Evolutionary conservation across 805 yeast genomes (phyloP), one percentile per base, ranked within the genome.

Genomic region (Komagataella pseudopastoris): DNA sequence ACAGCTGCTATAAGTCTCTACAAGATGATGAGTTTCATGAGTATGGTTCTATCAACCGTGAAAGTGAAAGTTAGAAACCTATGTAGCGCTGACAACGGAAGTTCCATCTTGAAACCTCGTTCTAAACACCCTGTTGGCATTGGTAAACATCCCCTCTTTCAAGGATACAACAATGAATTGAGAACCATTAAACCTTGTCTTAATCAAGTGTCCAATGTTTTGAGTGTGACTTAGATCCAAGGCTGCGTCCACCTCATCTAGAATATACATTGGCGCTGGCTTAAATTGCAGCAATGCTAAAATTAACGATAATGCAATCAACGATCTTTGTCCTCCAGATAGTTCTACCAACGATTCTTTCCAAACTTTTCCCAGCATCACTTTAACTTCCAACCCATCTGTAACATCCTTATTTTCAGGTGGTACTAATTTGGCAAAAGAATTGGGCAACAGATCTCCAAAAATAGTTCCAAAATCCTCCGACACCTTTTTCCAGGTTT

Each of bases 231-330:
- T 87, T 56, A 91, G 76, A 72, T 93, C 99, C 56, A 93, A 75
- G 1, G 99, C 99, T 1, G 99, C 99, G 70, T 93, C 99, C 44
- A 93, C 97, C 69, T 93, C 99, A 68, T 93, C 99, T 53, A 93
- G 71, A 58, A 93, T 91, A 62, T 93, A 93, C 96, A 93, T 87
- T 6, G 99, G 99, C 1, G 99, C 99, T 4, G 99, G 99, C 64
- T 89, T 88, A 72, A 86, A 91, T 65, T 89, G 96, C 49, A 93
- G 71, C 54, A 93, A 72, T 0, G 98, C 96, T 80, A 91, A 77
- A 58, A 93, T 93, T 58, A 91, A 72, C 3, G 98, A 87, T 52
- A 93, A 70, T 0, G 99, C 99, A 56, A 91, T 87, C 56, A 95
- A 76, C 1, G 98, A 93, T 58, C 98, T 70, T 66, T 93, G 99